phyloP scores from a whole-genome alignment of 2,329 filamentous ascomycete species.

The Pseudocercospora fuligena region DNA sequence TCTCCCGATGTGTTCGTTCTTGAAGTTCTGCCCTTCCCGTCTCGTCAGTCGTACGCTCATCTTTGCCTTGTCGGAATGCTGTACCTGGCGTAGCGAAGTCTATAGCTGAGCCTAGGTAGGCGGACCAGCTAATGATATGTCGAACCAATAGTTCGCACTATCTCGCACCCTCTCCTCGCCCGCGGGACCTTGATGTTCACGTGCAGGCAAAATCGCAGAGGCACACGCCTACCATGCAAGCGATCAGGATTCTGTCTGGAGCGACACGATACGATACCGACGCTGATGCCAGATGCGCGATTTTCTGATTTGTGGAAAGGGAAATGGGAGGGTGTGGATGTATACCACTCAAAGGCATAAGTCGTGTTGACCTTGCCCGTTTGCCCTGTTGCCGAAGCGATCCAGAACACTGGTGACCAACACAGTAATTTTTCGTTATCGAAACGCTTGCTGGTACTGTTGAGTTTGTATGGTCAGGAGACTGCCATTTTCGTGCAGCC shows the following conservation, averaged over 20 bases:
- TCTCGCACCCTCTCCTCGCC: neutral
- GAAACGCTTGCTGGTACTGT: neutral
- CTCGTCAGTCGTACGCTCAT: neutral
- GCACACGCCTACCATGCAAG: neutral
- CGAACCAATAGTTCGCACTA: neutral
- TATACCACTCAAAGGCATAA: neutral
- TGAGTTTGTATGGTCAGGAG: too few relatives aligned
- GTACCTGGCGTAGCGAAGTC: slow-evolving; percentile 4
- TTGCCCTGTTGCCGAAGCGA: neutral
- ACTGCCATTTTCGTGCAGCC: too few relatives aligned
- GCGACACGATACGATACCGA: neutral
- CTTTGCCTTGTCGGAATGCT: neutral
- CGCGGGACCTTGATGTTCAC: neutral
- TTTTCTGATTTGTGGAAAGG: slow-evolving; percentile 3
- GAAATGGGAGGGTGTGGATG: neutral
- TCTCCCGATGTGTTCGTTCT: neutral
- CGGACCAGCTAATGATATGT: neutral
- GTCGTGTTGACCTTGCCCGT: neutral
- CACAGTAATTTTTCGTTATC: neutral
- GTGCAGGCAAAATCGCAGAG: neutral
- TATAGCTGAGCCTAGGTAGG: neutral
- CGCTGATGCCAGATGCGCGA: neutral
- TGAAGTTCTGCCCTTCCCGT: neutral
- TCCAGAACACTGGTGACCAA: too few relatives aligned
- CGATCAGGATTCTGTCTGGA: neutral